Conservation (phyloP, 2,329 filamentous ascomycete genomes). For the Thielaviopsis musarum region DNA sequence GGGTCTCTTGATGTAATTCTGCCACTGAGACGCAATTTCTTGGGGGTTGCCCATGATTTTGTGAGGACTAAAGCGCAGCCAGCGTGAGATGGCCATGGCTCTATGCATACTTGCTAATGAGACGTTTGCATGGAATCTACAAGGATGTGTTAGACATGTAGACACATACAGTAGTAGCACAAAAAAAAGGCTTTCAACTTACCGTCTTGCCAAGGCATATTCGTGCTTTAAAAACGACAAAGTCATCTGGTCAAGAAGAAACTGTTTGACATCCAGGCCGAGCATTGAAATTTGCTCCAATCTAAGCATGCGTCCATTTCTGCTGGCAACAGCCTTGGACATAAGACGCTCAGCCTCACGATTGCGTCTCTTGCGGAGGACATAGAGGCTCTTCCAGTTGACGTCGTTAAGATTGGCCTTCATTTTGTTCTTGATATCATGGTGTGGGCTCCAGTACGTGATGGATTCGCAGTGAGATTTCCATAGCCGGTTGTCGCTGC, state of each 20-base stretch:
- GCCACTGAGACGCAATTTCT: not conserved
- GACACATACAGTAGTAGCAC: not conserved
- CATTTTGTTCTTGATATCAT: constrained; percentile 43
- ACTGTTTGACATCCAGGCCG: constrained; percentile 82
- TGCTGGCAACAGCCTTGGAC: constrained; percentile 52
- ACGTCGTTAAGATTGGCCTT: constrained; percentile 34
- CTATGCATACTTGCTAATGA: constrained; percentile 49
- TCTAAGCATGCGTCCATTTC: constrained; percentile 50
- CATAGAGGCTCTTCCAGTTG: constrained; percentile 59
- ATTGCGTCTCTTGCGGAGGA: constrained; percentile 37
- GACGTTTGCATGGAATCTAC: constrained; percentile 10
- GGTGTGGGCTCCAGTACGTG: constrained; percentile 54
- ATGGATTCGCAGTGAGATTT: constrained; percentile 57
- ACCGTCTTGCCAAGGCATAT: constrained; percentile 63
- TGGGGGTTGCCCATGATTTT: not conserved
- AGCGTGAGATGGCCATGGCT: constrained; percentile 60
- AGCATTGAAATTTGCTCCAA: constrained; percentile 53
- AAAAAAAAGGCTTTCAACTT: constrained; percentile 13
- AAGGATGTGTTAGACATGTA: constrained; percentile 1
- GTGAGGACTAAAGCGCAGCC: constrained; percentile 28
- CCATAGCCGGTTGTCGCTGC: constrained; percentile 65
- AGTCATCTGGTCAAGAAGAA: constrained; percentile 49
- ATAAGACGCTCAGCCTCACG: constrained; percentile 35
- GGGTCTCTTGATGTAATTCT: not conserved
- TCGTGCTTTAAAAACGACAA: constrained; percentile 37